These are phyloP conservation scores for Ambrosia trifida DNA, from an alignment of 129 eudicot species.

Conservation along the genomic window DNA sequence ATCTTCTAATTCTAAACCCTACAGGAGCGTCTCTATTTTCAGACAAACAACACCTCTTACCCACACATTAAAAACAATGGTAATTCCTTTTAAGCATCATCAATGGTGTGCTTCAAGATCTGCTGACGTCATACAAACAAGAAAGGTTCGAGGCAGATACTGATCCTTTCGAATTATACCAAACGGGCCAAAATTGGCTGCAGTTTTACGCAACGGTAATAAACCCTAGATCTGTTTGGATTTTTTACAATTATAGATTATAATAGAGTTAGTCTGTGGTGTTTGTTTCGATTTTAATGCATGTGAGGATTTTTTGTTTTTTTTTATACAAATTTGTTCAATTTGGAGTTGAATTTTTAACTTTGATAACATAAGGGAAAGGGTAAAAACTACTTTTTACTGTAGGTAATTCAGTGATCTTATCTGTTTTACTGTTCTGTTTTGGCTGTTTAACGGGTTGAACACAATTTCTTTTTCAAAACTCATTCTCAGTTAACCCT, in stretches of 20 bases:
- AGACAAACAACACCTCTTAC: neutral
- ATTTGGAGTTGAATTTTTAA: neutral
- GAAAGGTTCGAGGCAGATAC: slow-evolving; percentile 45
- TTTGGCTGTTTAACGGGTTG: too few relatives aligned
- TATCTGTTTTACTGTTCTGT: too few relatives aligned
- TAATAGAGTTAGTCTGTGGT: neutral
- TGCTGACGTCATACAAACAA: slow-evolving; percentile 27
- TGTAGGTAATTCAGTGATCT: too few relatives aligned
- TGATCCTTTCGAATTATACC: slow-evolving; percentile 30
- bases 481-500: too few relatives aligned
- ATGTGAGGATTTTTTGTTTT: neutral
- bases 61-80: neutral
- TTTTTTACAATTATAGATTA: neutral
- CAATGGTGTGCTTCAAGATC: slow-evolving; percentile 24
- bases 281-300: neutral
- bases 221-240: neutral
- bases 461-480: too few relatives aligned
- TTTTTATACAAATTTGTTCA: neutral
- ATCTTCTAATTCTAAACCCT: neutral
- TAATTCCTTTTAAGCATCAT: neutral
- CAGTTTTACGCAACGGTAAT: slow-evolving; percentile 9
- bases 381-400: neutral
- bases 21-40: slow-evolving; percentile 6
- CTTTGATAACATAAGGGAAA: neutral
- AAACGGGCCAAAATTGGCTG: slow-evolving; percentile 44